A percentile compares a stretch with the other conserved stretches of the same genome.
These are phyloP conservation scores for Trametes coccinea DNA, from an alignment of 768 basidiomycete genomes.

Conservation along the genomic window DNA sequence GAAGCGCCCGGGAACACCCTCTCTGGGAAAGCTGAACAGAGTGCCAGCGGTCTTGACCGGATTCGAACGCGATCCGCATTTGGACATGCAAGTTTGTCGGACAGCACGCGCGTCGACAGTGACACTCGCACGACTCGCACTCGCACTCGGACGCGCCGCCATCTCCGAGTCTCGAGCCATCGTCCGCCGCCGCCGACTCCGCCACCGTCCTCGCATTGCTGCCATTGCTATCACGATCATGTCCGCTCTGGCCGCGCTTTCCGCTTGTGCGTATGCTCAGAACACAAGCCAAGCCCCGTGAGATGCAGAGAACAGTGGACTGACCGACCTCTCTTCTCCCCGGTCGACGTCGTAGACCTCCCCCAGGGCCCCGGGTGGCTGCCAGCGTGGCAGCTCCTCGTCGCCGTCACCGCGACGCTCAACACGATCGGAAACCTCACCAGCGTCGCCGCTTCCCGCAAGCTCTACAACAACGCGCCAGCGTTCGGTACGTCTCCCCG, in stretches of 20 bases:
- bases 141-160: neutral
- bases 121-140: neutral
- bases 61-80: constrained; percentile 8
- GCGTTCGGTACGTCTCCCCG: constrained; percentile 26
- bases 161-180: neutral
- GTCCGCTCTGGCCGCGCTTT: constrained; percentile 15
- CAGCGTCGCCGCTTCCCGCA: constrained; percentile 74
- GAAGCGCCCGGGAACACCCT: no score
- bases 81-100: constrained; percentile 12
- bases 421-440: constrained; percentile 84
- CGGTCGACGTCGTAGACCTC: constrained; percentile 46
- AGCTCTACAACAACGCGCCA: constrained; percentile 61
- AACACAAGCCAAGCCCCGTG: neutral
- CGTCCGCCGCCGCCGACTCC: neutral
- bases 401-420: constrained; percentile 76
- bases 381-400: constrained; percentile 86
- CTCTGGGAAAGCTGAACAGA: constrained; percentile 5
- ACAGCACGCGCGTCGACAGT: neutral
- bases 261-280: constrained; percentile 20
- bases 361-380: constrained; percentile 71
- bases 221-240: neutral
- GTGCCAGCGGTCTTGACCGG: constrained; percentile 12
- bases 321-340: neutral
- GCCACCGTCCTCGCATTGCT: neutral
- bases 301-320: neutral